phyloP scores from a whole-genome alignment of 371 early-diverging fungal genomes.

The Mortierella sp. region DNA sequence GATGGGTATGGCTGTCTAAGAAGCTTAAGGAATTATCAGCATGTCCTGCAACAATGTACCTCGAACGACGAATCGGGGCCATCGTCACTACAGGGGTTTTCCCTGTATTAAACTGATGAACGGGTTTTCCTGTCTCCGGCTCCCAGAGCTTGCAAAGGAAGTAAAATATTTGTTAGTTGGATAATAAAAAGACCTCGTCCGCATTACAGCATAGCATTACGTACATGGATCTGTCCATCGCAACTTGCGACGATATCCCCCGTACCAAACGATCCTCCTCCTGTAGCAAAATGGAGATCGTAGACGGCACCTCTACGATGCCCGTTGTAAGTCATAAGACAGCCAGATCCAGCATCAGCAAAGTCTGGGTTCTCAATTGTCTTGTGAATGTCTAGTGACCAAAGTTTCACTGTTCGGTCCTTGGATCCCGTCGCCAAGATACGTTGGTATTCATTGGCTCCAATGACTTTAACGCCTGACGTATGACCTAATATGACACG shows the following conservation, averaged over 20 bases:
- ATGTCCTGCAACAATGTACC: slow-evolving; percentile 67
- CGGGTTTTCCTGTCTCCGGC: slow-evolving; percentile 66
- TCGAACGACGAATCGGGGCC: slow-evolving; percentile 68
- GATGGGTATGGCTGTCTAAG: slow-evolving; percentile 49
- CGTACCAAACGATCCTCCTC: slow-evolving; percentile 60
- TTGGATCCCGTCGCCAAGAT: slow-evolving; percentile 73
- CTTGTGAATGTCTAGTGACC: slow-evolving; percentile 75
- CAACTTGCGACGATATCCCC: slow-evolving; percentile 73
- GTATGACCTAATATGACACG: slow-evolving; percentile 61
- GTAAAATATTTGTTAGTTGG: background rate
- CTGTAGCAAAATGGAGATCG: slow-evolving; percentile 70
- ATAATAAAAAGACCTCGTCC: too few species aligned
- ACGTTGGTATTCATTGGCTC: slow-evolving; percentile 70
- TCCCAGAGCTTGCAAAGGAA: slow-evolving; percentile 67
- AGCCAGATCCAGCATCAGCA: slow-evolving; percentile 67
- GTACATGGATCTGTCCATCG: slow-evolving; percentile 77
- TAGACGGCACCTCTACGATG: slow-evolving; percentile 66
- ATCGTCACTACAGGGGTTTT: slow-evolving; percentile 64
- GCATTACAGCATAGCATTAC: background rate
- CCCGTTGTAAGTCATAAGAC: slow-evolving; percentile 70
- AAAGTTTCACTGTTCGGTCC: slow-evolving; percentile 77
- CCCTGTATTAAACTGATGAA: slow-evolving; percentile 67
- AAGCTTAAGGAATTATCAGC: slow-evolving; percentile 48
- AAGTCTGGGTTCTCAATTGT: slow-evolving; percentile 71
- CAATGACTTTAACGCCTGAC: slow-evolving; percentile 64